These are phyloP conservation scores for Leucocoprinus gongylophorus DNA, from an alignment of 1,284 basidiomycete genomes.

Conservation along the genomic window DNA sequence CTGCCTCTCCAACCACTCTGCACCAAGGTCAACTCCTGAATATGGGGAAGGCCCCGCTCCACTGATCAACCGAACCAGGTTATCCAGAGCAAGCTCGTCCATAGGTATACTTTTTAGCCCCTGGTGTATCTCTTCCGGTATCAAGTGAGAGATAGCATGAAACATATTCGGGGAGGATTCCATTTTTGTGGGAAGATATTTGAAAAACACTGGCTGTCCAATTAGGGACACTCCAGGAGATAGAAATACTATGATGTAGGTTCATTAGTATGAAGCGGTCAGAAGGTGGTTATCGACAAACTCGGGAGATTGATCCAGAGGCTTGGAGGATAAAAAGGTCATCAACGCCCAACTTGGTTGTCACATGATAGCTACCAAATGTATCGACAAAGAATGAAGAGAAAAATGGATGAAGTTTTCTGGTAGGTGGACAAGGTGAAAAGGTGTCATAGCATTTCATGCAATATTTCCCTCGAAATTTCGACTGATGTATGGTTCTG, in stretches of 20 bases:
- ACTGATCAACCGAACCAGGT: conserved; percentile 21
- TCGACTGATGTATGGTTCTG: no score
- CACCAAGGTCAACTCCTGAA: conserved; percentile 15
- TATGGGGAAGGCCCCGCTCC: conserved; percentile 21
- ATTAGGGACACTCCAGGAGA: neutral
- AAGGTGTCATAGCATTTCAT: no score
- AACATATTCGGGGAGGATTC: conserved; percentile 3
- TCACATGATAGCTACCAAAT: conserved; percentile 3
- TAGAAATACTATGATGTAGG: neutral
- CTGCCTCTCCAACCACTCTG: conserved; percentile 20
- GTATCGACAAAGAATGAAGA: no score
- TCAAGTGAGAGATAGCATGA: conserved; percentile 18
- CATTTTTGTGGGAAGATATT: neutral
- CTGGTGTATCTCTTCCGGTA: conserved; percentile 18
- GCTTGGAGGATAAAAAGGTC: neutral
- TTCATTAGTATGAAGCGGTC: neutral
- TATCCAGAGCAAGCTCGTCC: conserved; percentile 20
- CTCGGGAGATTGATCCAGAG: neutral
- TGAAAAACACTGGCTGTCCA: conserved; percentile 3
- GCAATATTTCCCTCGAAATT: no score
- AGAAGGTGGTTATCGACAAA: neutral
- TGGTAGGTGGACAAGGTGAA: no score
- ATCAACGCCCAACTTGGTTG: neutral
- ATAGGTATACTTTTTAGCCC: conserved; percentile 18
- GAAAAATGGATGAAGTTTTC: no score